A percentile compares a stretch with the other conserved stretches of the same genome.
Evolutionary conservation across 2,329 filamentous ascomycete genomes (phyloP).

Genomic region (Biscogniauxia mediterranea): DNA sequence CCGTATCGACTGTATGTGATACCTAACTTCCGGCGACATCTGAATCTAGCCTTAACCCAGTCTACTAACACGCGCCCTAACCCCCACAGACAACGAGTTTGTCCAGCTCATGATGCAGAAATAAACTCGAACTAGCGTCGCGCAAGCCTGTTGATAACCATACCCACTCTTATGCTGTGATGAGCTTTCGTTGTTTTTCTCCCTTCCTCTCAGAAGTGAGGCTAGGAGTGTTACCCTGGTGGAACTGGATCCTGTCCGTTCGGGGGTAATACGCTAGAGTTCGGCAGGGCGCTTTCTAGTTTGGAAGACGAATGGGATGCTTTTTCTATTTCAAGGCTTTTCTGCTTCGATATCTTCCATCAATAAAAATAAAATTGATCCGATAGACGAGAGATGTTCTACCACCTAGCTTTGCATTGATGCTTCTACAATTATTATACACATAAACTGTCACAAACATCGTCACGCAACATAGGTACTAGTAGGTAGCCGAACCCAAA

Average conservation of each 20-base stretch:
- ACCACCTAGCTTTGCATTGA: background rate
- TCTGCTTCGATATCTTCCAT: background rate
- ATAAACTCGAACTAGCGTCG: conserved; percentile 47
- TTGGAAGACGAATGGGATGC: conserved; percentile 19
- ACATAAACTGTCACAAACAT: background rate
- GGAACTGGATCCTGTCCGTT: conserved; percentile 12
- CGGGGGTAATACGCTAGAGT: conserved; percentile 18
- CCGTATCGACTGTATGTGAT: conserved; percentile 75
- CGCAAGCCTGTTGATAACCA: conserved; percentile 23
- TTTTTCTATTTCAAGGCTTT: conserved; percentile 3
- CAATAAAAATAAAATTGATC: background rate
- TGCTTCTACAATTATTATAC: background rate
- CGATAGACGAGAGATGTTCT: background rate
- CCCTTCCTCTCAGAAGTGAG: conserved; percentile 10
- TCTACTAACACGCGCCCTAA: conserved; percentile 26
- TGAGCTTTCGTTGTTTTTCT: conserved; percentile 23
- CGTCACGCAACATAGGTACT: background rate
- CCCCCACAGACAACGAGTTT: conserved; percentile 78
- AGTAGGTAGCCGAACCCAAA: too few relatives aligned
- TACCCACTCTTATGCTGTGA: conserved; percentile 28
- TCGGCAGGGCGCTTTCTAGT: conserved; percentile 15
- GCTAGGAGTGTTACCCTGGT: conserved; percentile 8
- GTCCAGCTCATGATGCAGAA: conserved; percentile 97
- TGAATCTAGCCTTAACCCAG: background rate
- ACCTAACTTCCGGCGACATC: background rate